Evolutionary conservation across 352 stramenopile species (phyloP).

Genomic region (Phytophthora multivora): DNA sequence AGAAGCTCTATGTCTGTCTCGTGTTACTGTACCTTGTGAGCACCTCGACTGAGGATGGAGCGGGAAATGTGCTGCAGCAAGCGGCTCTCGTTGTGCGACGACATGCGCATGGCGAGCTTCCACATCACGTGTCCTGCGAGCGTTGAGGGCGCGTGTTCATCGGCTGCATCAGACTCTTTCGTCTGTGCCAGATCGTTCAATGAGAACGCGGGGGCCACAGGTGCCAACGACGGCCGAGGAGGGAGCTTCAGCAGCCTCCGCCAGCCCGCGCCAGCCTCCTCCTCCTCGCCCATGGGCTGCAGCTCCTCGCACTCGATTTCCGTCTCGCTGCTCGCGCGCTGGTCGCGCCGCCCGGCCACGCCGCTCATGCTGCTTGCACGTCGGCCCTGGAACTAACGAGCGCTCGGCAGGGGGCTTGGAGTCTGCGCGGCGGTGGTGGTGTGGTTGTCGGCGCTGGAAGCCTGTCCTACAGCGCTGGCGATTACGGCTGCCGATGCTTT

Average conservation of each 20-base stretch:
- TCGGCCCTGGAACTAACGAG: slow-evolving; percentile 15
- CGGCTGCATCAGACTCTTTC: slow-evolving; percentile 16
- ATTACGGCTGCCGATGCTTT: slow-evolving; percentile 37
- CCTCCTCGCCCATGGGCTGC: slow-evolving; percentile 33
- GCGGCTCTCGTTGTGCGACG: slow-evolving; percentile 64
- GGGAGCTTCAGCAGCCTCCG: slow-evolving; percentile 37
- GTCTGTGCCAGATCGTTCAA: slow-evolving; percentile 33
- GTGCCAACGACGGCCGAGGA: slow-evolving; percentile 23
- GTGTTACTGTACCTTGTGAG: slow-evolving; percentile 50
- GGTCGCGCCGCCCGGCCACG: slow-evolving; percentile 29
- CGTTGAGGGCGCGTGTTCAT: slow-evolving; percentile 25
- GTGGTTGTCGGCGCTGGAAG: slow-evolving; percentile 29
- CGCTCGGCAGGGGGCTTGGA: not conserved
- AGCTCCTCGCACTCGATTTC: slow-evolving; percentile 54
- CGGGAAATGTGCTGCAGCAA: slow-evolving; percentile 72
- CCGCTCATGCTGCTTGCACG: slow-evolving; percentile 33
- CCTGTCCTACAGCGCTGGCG: slow-evolving; percentile 29
- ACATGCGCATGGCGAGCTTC: slow-evolving; percentile 71
- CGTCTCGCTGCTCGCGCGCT: slow-evolving; percentile 43
- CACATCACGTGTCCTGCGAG: slow-evolving; percentile 65
- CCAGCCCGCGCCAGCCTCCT: slow-evolving; percentile 31
- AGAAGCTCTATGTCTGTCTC: not conserved
- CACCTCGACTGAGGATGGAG: slow-evolving; percentile 58
- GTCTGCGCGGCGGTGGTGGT: slow-evolving; percentile 23
- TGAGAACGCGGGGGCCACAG: slow-evolving; percentile 33